Conservation (phyloP, 495 filamentous ascomycete genomes). For the Coniosporium apollinis region DNA sequence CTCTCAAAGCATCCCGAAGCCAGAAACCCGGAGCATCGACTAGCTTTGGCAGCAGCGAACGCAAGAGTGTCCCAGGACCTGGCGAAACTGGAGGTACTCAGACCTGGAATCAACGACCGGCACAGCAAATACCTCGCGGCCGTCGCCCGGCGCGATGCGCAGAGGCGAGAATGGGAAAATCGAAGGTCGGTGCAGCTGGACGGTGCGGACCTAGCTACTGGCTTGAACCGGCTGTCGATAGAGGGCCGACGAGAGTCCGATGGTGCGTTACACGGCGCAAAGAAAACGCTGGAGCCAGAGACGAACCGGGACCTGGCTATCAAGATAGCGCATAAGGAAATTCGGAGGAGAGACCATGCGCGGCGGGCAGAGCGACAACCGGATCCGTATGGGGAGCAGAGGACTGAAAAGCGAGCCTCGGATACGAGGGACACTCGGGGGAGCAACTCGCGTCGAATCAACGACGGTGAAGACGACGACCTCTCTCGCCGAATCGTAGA, state of each 20-base stretch:
- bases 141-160: slow-evolving; percentile 23
- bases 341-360: slow-evolving; percentile 46
- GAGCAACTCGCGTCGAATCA: not conserved
- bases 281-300: slow-evolving; percentile 39
- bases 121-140: slow-evolving; percentile 43
- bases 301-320: slow-evolving; percentile 65
- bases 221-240: too few species aligned
- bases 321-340: slow-evolving; percentile 55
- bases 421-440: not conserved
- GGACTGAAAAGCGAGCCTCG: not conserved
- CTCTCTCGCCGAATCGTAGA: slow-evolving; percentile 4
- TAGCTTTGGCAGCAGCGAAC: slow-evolving; percentile 30
- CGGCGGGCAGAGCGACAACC: slow-evolving; percentile 24
- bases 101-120: slow-evolving; percentile 48
- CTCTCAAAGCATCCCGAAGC: slow-evolving; percentile 27
- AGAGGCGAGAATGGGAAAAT: slow-evolving; percentile 13
- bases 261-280: not conserved
- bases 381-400: not conserved
- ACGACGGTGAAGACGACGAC: slow-evolving; percentile 3
- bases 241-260: not conserved
- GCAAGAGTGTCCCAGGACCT: slow-evolving; percentile 38
- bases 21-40: slow-evolving; percentile 31
- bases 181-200: slow-evolving; percentile 5
- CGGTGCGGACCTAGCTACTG: too few species aligned
- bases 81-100: slow-evolving; percentile 43